Conservation (phyloP, 176 grass and related monocot species). For the Oryza coarctata region DNA sequence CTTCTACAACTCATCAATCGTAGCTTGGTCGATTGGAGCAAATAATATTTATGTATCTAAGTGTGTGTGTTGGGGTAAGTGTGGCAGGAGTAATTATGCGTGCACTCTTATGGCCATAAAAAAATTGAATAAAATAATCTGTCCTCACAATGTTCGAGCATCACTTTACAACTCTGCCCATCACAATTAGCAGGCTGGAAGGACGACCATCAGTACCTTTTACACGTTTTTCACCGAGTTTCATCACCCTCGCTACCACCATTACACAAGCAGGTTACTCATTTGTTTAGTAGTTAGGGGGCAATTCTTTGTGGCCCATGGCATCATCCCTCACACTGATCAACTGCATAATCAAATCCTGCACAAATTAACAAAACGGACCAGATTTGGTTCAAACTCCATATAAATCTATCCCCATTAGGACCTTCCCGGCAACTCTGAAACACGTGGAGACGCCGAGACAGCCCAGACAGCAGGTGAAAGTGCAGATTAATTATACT, state of each 20-base stretch:
- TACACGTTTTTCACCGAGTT: neutral
- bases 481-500: neutral
- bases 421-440: conserved; percentile 21
- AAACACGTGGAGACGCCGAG: neutral
- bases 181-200: neutral
- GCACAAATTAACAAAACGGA: neutral
- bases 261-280: neutral
- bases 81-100: too few relatives aligned
- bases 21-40: too few relatives aligned
- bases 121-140: too few relatives aligned
- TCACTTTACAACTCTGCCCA: neutral
- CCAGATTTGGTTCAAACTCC: neutral
- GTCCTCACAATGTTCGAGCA: neutral
- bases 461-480: neutral
- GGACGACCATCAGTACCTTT: neutral
- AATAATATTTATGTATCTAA: too few relatives aligned
- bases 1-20: too few relatives aligned
- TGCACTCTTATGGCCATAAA: too few relatives aligned
- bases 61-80: too few relatives aligned
- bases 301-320: neutral
- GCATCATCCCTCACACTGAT: neutral
- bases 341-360: neutral
- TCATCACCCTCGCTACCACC: neutral
- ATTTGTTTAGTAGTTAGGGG: neutral
- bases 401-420: neutral